Evolutionary conservation across 163 green algal species (phyloP), one percentile per base, ranked within the genome.

Genomic region (Prototheca stagnorum): DNA sequence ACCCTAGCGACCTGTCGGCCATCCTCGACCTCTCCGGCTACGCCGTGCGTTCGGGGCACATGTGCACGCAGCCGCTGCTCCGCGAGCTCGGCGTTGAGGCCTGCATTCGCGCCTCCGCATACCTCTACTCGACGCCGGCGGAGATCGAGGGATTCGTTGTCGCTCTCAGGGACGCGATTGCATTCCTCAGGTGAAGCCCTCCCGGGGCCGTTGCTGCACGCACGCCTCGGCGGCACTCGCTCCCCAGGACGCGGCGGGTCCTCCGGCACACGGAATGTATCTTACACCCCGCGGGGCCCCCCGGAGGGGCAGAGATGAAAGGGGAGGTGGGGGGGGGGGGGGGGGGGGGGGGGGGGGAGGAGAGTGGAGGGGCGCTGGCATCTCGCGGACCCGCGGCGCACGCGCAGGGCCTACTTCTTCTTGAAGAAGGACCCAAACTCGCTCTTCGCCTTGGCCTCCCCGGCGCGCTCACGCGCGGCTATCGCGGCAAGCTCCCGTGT

Each of bases 21-120:
- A 57, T 96, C 24, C 63, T 98, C 24, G 86, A 98, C 64, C 50
- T 61, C 20, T n/a, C 62, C 15, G 86, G 85, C 14, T 73, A 97
- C 7, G 89, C 89, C 12, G 79, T 96, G 51, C 63, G 89, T 20
- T 86, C 70, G 3, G 89, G 89, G 3, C 89, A 98, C 70, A 86
- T 96, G 59, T 98, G 89, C 84, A 90, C 87, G 24, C 89, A 96
- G 68, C 88, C 88, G 11, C 62, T 96, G 56, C 80, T 88, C 56
- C 51, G 67, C 19, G 47, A 84, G 34, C 67, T 98, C 24, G 82
- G 80, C 44, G 73, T 95, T 35, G 50, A 51, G 26, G 77, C 80
- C 20, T 87, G 67, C 5, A 79, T 85, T 20, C 74, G 89, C 27
- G 89, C 89, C 14, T 85, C 65, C 24, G 61, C 78, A 0, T 95